Evolutionary conservation across 495 filamentous ascomycete species (phyloP).

Genomic region (Hypoxylon crocopeplum): DNA sequence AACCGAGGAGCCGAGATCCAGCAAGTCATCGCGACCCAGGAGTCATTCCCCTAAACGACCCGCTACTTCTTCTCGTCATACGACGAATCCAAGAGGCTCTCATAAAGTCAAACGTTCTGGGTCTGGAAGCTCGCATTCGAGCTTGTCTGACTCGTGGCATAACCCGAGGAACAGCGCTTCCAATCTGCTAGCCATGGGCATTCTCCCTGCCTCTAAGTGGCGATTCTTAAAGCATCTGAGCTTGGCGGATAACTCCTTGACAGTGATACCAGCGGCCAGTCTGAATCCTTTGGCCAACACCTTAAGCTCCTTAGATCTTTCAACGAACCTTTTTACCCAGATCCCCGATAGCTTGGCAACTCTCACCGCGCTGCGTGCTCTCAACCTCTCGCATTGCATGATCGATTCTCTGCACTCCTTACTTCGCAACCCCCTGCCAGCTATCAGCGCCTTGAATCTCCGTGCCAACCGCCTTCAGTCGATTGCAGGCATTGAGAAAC

Average conservation of each 20-base stretch:
- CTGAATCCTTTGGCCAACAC: conserved; percentile 83
- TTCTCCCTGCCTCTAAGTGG: conserved; percentile 87
- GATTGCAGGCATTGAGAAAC: conserved; percentile 86
- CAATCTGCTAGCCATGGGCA: conserved; percentile 68
- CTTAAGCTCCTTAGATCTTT: conserved; percentile 88
- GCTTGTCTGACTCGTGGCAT: conserved; percentile 73
- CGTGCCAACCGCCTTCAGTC: conserved; percentile 87
- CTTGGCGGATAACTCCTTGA: conserved; percentile 88
- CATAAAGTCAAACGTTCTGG: conserved; percentile 82
- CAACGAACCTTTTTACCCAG: conserved; percentile 86
- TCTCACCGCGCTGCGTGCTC: conserved; percentile 79
- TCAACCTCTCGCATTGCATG: conserved; percentile 97
- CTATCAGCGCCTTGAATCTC: conserved; percentile 91
- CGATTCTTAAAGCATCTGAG: conserved; percentile 90
- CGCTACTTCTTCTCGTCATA: conserved; percentile 70
- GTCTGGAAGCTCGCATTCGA: conserved; percentile 92
- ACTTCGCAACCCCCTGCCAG: conserved; percentile 83
- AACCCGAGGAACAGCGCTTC: conserved; percentile 69
- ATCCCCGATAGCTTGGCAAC: conserved; percentile 87
- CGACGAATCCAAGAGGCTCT: conserved; percentile 65
- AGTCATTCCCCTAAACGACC: conserved; percentile 85
- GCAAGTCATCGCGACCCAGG: conserved; percentile 59
- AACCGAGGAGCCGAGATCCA: conserved; percentile 47
- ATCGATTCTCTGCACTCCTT: conserved; percentile 93
- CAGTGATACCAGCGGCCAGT: conserved; percentile 73